Evolutionary conservation across 2,329 filamentous ascomycete genomes (phyloP), one percentile per base, ranked within the genome.

Genomic region (Aspergillus calidoustus): DNA sequence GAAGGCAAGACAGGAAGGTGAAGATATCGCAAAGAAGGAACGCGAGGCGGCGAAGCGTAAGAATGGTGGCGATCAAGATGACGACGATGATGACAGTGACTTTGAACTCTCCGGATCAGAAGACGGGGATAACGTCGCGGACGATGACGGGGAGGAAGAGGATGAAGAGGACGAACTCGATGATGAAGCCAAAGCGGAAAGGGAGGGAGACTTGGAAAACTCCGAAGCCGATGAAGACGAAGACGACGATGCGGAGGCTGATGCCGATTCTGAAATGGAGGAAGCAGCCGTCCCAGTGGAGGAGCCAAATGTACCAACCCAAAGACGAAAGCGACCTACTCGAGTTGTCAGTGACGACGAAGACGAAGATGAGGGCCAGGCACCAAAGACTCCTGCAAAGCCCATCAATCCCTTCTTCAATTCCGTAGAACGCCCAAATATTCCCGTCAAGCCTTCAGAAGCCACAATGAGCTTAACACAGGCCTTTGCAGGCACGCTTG

Each of bases 401-500:
- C 68, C 72, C 2, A 70, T 73, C 7, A 68, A 67, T 30, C 65
- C 71, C 19, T 50, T 54, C 19, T 74, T 66, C 41, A 63, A 69
- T 47, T 74, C 75, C 3, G 72, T 70, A 7, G 73, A 79, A 63
- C 77, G 77, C 13, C 89, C 88, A 3, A 86, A 82, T 17, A 90
- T 92, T 61, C 90, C 89, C 3, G 89, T 88, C 1, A 78, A 92
- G 22, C 86, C 88, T 74, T 81, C 71, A 61, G 72, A 75, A 46
- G 70, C 78, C 55, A 77, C 81, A 6, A 75, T 96, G 47, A 91
- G 92, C 9, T 83, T 97, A 49, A 96, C 92, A 0, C 93, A 97
- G 70, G 94, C 95, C 64, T 97, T 97, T 73, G 91, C 91, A 5
- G 92, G 92, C 13, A 97, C 93, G 1, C 90, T 97, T 87, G 92